Base-by-base conservation (phyloP, 2,329 filamentous ascomycete genomes). In the Penicillium sp. region DNA sequence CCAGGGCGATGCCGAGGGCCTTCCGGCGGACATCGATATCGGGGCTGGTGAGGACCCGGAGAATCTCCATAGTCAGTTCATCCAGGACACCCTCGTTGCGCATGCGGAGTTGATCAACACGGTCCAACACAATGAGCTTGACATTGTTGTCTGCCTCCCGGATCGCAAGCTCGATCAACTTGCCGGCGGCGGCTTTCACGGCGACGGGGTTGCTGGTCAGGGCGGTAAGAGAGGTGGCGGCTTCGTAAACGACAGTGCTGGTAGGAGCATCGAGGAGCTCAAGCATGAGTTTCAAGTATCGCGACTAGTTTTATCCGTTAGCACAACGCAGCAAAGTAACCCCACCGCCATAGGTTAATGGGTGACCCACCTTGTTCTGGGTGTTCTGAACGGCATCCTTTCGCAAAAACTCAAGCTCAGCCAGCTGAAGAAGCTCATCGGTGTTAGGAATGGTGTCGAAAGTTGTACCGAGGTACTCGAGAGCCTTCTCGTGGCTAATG, bases 61-160 rank as follows among this genome's bases (percentile, higher is more conserved):
- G 84, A 59, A 98, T 93, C 78, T 99, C 95, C 95, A 99, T 98
- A 4, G 91, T 92, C 53, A 98, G 81, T 73, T 99, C 95, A 74
- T 98, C 93, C 61, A 99, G 80, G 22, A 98, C 88, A 56, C 93
- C 93, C 74, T 95, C 91, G 70, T 97, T 96, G 79, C 92, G 92
- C 75, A 90, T 89, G 70, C 93, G 87, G 65, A 97, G 79, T 72
- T 94, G 89, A 72, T 97, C 91, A 40, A 99, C 95, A 50, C 94
- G 90, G 74, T 98, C 95, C 47, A 99, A 85, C 22, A 99, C 95
- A 70, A 99, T 99, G 50, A 99, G 88, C 82, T 99, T 99, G 67
- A 99, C 95, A 75, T 99, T 99, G 83, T 99, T 99, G 78, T 99
- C 95, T 0, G 95, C 90, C 80, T 98, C 95, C 81, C 96, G 97